Percentiles rank a stretch among this genome's conserved stretches.
Conservation (phyloP, 805 yeast genomes). For the Tetrapisispora namnaoensis region DNA sequence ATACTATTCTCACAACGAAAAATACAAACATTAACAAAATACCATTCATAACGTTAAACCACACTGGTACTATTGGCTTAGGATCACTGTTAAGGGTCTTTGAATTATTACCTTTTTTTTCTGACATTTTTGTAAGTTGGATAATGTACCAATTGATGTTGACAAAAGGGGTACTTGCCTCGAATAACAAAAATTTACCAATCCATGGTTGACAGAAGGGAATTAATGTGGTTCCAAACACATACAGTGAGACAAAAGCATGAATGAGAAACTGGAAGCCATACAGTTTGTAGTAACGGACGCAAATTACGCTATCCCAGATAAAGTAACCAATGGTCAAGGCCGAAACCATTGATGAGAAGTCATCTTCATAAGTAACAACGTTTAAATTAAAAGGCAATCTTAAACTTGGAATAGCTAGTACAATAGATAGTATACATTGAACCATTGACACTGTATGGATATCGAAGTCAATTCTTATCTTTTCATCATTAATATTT, state of each 20-base stretch:
- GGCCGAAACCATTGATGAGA: conserved; percentile 62
- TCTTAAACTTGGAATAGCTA: conserved; percentile 56
- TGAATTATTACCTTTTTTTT: neutral
- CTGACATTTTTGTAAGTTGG: conserved; percentile 4
- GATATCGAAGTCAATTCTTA: conserved; percentile 71
- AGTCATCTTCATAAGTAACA: conserved; percentile 61
- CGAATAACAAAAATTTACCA: conserved; percentile 75
- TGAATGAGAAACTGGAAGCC: conserved; percentile 77
- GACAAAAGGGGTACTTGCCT: conserved; percentile 86
- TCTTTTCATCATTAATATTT: conserved; percentile 33
- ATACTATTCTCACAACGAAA: conserved; percentile 64
- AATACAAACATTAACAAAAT: conserved; percentile 54
- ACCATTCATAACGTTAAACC: conserved; percentile 58
- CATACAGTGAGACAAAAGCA: conserved; percentile 53
- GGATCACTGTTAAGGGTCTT: neutral
- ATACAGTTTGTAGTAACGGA: conserved; percentile 50
- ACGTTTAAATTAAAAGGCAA: conserved; percentile 40
- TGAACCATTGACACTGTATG: conserved; percentile 87
- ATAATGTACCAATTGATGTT: conserved; percentile 68
- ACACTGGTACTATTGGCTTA: conserved; percentile 30
- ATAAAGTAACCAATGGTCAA: conserved; percentile 74
- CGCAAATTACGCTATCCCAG: conserved; percentile 76
- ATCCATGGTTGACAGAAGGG: conserved; percentile 77
- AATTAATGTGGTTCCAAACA: conserved; percentile 52
- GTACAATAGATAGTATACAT: conserved; percentile 50